These are phyloP conservation scores for Hirsutella rhossiliensis DNA, from an alignment of 2,329 filamentous ascomycete genomes.

Conservation along the genomic window DNA sequence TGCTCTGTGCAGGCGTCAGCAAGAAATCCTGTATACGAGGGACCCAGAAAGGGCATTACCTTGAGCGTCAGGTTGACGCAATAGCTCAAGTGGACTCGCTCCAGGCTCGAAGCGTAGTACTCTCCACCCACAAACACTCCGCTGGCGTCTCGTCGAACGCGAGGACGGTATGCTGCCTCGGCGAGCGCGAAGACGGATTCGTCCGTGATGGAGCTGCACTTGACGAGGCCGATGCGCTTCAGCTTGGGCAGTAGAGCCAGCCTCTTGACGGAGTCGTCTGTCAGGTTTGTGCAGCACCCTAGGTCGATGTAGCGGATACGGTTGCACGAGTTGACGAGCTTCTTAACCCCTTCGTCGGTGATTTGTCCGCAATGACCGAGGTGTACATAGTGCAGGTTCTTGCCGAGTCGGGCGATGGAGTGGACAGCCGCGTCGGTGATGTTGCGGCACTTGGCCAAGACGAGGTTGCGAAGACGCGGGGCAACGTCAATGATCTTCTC, in stretches of 20 bases:
- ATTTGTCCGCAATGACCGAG: constrained; percentile 87
- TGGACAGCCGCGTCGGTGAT: constrained; percentile 83
- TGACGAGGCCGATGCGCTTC: constrained; percentile 88
- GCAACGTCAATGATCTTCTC: constrained; percentile 79
- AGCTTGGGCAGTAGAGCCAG: constrained; percentile 83
- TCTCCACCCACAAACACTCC: constrained; percentile 36
- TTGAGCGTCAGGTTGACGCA: constrained; percentile 74
- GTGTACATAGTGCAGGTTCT: constrained; percentile 95
- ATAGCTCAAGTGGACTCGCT: constrained; percentile 93
- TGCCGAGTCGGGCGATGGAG: constrained; percentile 79
- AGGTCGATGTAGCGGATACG: constrained; percentile 95
- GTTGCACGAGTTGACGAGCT: constrained; percentile 75
- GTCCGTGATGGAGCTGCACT: constrained; percentile 85
- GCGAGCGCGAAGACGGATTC: constrained; percentile 78
- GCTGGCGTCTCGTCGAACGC: constrained; percentile 34
- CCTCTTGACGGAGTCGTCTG: constrained; percentile 74
- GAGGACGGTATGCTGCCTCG: constrained; percentile 46
- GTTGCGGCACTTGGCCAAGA: constrained; percentile 86
- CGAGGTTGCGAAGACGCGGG: constrained; percentile 80
- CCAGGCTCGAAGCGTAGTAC: constrained; percentile 54
- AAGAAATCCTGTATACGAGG: neutral
- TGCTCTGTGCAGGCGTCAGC: constrained; percentile 49
- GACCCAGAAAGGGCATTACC: constrained; percentile 31
- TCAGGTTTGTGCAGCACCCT: constrained; percentile 85
- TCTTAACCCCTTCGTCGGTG: constrained; percentile 78